phyloP scores from a whole-genome alignment of 2,329 filamentous ascomycete species.

The Fusarium drepaniforme region DNA sequence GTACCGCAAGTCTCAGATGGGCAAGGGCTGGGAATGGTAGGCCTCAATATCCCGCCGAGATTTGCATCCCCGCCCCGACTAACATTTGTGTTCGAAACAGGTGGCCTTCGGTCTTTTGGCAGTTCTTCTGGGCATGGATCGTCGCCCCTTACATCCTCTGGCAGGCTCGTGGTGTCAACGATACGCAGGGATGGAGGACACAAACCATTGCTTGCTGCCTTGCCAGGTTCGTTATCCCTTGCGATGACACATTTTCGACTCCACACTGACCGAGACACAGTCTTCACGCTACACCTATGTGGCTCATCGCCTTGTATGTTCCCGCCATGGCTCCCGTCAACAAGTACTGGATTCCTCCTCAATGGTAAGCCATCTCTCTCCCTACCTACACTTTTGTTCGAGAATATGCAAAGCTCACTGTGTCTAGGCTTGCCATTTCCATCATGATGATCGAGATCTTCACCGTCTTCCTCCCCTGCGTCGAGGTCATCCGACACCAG shows the following conservation, averaged over 20 bases:
- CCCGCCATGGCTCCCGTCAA: slow-evolving; percentile 66
- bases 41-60: neutral
- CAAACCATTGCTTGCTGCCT: slow-evolving; percentile 69
- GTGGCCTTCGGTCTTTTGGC: slow-evolving; percentile 74
- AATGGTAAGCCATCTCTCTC: slow-evolving; percentile 63
- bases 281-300: slow-evolving; percentile 75
- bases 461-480: slow-evolving; percentile 72
- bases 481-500: slow-evolving; percentile 63
- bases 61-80: neutral
- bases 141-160: slow-evolving; percentile 72
- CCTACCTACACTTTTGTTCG: neutral
- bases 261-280: slow-evolving; percentile 49
- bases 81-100: slow-evolving; percentile 43
- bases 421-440: slow-evolving; percentile 65
- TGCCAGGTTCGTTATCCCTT: slow-evolving; percentile 53
- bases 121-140: slow-evolving; percentile 73
- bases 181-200: slow-evolving; percentile 75
- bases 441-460: slow-evolving; percentile 74
- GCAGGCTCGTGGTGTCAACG: slow-evolving; percentile 70
- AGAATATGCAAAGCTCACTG: slow-evolving; percentile 3
- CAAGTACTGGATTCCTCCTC: slow-evolving; percentile 67
- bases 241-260: neutral
- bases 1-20: slow-evolving; percentile 59
- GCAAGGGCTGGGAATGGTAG: slow-evolving; percentile 75
- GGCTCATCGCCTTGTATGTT: slow-evolving; percentile 70